Percentiles rank a stretch among this genome's conserved stretches.
phyloP scores from a whole-genome alignment of 2,329 filamentous ascomycete genomes.

The Fusarium sp. region DNA sequence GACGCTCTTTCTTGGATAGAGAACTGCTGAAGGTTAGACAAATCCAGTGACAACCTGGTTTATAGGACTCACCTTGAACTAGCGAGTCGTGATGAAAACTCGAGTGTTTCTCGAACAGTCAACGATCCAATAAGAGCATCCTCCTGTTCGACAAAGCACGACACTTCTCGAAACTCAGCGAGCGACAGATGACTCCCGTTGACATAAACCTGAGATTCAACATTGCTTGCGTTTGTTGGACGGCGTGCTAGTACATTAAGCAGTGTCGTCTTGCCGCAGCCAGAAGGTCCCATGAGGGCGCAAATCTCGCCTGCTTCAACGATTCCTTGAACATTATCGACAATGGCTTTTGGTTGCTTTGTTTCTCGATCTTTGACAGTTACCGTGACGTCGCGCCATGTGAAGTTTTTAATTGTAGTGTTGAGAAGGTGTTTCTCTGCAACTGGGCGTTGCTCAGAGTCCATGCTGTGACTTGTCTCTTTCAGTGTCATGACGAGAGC shows the following conservation, averaged over 20 bases:
- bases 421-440: conserved; percentile 68
- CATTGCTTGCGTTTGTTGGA: conserved; percentile 56
- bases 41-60: background rate
- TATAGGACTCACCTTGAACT: conserved; percentile 60
- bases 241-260: conserved; percentile 79
- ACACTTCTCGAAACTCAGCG: conserved; percentile 71
- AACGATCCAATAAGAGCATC: conserved; percentile 85
- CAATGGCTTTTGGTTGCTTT: conserved; percentile 70
- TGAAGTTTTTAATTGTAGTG: conserved; percentile 70
- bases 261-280: conserved; percentile 84
- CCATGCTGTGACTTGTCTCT: conserved; percentile 30
- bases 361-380: conserved; percentile 77
- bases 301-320: conserved; percentile 77
- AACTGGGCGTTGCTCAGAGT: conserved; percentile 42
- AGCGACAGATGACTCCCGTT: conserved; percentile 69
- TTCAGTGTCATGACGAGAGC: conserved; percentile 8
- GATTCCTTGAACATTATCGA: conserved; percentile 71
- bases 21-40: conserved; percentile 40
- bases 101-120: conserved; percentile 82
- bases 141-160: conserved; percentile 87
- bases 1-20: conserved; percentile 64
- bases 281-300: conserved; percentile 82
- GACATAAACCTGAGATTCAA: conserved; percentile 59
- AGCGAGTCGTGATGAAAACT: conserved; percentile 79
- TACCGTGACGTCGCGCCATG: conserved; percentile 75